A percentile compares a stretch with the other conserved stretches of the same genome.
phyloP scores from a whole-genome alignment of 345 rosid genomes.

The Kandelia obovata region DNA sequence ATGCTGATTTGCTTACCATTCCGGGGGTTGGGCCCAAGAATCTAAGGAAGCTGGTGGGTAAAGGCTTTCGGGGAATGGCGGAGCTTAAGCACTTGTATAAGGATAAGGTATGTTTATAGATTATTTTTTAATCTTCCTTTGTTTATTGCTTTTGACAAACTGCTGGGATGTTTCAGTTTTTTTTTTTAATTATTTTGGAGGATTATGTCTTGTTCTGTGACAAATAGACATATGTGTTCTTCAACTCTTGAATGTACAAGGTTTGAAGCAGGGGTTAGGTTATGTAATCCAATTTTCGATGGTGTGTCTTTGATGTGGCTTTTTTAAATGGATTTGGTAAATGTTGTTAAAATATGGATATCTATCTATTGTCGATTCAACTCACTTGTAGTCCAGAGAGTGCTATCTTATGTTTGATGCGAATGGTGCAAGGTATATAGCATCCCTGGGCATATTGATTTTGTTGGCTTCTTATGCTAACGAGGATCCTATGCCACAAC shows the following conservation, averaged over 20 bases:
- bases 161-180: no score
- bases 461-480: not conserved
- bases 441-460: not conserved
- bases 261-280: no score
- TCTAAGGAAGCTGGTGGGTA: conserved; percentile 80
- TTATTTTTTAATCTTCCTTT: not conserved
- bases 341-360: no score
- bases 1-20: conserved; percentile 77
- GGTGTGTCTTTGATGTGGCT: no score
- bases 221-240: no score
- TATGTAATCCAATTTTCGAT: no score
- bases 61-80: conserved; percentile 79
- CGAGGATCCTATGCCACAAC: not conserved
- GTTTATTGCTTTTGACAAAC: not conserved
- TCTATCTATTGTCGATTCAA: not conserved
- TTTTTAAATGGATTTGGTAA: no score
- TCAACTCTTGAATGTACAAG: no score
- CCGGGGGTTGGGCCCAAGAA: conserved; percentile 98
- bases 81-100: conserved; percentile 88
- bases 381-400: not conserved
- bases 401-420: conserved; percentile 6
- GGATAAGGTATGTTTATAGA: conserved; percentile 52
- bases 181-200: no score
- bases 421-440: not conserved
- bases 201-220: no score